Evolutionary conservation across 1,284 basidiomycete genomes (phyloP), one percentile per base, ranked within the genome.

Genomic region (Ceratorhiza oryzae-sativae): DNA sequence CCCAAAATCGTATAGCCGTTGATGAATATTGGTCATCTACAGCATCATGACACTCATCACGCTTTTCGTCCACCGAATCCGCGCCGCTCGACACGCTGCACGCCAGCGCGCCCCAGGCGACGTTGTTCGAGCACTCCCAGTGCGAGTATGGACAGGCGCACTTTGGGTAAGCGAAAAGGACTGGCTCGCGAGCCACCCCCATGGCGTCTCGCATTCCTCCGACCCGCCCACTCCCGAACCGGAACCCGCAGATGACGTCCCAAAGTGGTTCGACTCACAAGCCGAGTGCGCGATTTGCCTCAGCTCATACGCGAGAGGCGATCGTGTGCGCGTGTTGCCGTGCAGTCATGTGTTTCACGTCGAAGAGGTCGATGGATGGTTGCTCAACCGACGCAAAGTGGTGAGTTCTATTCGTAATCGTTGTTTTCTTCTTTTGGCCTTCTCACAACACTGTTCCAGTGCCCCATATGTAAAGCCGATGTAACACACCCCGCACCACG

Each of bases 261-360:
- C 65, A 15, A 58, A 32, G 20, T 74, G 73, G 73, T 74, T 73
- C 48, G 67, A 48, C 25, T 58, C 56, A 13, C 73, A 74, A 39
- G 45, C n/a, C 45, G 82, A 85, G 75, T 85, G 84, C 76, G 81
- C 84, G 9, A 85, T 86, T 75, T 86, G 84, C 76, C 80, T 86
- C 75, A 80, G 81, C 62, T 77, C 79, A 25, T 86, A 85, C 71
- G 78, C 80, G 25, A 72, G 77, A 3, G 84, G 83, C 4, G 84
- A 86, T 72, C 73, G 80, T 6, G 83, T 85, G 18, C 78, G 83
- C 73, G 82, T 84, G 39, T 77, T 85, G 25, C 84, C 84, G 0
- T 86, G 84, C 72, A 83, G 83, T 2, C 84, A 86, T 76, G 76
- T 85, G 8, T 80, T 78, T 62, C 79, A 80, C 72, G 73, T 82